Conservation (phyloP, 768 basidiomycete genomes). For the Dioszegia crocea region DNA sequence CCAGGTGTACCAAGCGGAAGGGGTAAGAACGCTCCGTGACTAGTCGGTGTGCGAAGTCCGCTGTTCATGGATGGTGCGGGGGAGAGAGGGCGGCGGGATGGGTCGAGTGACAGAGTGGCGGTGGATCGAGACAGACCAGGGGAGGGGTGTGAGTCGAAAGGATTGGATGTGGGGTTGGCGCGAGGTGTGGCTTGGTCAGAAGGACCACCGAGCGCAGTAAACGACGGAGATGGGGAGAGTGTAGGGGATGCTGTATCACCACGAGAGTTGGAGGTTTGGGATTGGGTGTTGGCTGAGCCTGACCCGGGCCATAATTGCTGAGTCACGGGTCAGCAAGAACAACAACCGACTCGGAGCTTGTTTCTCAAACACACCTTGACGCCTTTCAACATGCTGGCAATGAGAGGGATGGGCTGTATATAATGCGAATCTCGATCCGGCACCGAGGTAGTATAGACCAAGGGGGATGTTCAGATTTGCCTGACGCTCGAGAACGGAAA, state of each 20-base stretch:
- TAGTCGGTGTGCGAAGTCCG: conserved; percentile 42
- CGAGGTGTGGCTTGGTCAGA: conserved; percentile 47
- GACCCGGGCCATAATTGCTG: conserved; percentile 10
- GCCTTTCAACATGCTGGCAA: conserved; percentile 45
- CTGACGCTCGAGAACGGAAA: too few species aligned
- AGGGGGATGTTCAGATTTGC: too few species aligned
- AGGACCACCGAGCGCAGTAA: conserved; percentile 33
- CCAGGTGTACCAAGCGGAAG: conserved; percentile 46
- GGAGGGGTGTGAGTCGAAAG: conserved; percentile 30
- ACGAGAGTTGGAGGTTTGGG: conserved; percentile 12
- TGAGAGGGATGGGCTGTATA: neutral
- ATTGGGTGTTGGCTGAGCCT: conserved; percentile 3
- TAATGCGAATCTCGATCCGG: neutral
- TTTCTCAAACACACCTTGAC: conserved; percentile 34
- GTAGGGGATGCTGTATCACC: conserved; percentile 29
- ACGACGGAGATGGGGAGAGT: conserved; percentile 39
- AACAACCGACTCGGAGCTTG: neutral
- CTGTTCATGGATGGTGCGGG: conserved; percentile 16
- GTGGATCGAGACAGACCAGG: conserved; percentile 17
- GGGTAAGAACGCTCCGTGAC: conserved; percentile 26
- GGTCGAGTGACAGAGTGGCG: conserved; percentile 26
- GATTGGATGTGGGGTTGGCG: conserved; percentile 36
- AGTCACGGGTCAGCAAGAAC: neutral
- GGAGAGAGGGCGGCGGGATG: conserved; percentile 17
- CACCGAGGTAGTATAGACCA: neutral